A percentile compares a stretch with the other conserved stretches of the same genome.
These are phyloP conservation scores for Russula foetens DNA, from an alignment of 768 basidiomycete species.

Conservation along the genomic window DNA sequence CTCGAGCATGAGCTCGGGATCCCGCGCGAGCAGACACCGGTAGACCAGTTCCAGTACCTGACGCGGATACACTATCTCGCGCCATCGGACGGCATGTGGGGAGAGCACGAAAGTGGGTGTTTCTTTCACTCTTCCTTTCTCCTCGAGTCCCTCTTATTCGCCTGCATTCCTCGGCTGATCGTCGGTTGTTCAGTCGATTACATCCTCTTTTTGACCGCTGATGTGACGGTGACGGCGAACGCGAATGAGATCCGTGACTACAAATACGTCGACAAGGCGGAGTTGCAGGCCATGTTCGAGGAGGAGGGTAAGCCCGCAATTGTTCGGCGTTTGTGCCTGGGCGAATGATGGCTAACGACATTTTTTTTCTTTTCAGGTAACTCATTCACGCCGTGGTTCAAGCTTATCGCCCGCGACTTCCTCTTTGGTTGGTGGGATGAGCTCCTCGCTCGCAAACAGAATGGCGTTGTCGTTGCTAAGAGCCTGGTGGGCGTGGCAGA, in stretches of 20 bases:
- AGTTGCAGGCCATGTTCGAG: conserved; percentile 87
- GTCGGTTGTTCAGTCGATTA: conserved; percentile 69
- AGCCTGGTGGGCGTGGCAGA: conserved; percentile 59
- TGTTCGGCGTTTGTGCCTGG: background rate
- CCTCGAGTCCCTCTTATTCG: background rate
- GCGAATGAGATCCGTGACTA: conserved; percentile 85
- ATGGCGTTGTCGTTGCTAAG: conserved; percentile 56
- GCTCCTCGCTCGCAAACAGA: conserved; percentile 51
- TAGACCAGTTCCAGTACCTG: conserved; percentile 87
- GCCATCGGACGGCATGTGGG: conserved; percentile 88
- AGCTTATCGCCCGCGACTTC: conserved; percentile 93
- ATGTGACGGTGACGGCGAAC: conserved; percentile 79
- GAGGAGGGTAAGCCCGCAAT: conserved; percentile 46
- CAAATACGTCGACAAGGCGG: conserved; percentile 86
- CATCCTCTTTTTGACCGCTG: conserved; percentile 87
- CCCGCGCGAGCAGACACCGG: conserved; percentile 62
- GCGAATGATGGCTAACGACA: background rate
- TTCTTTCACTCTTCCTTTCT: background rate
- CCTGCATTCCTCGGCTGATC: background rate
- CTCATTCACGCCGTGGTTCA: conserved; percentile 98
- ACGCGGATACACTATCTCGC: conserved; percentile 97
- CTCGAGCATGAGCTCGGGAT: conserved; percentile 96
- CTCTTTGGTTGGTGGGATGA: conserved; percentile 99
- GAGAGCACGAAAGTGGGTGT: conserved; percentile 88
- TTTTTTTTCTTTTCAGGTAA: conserved; percentile 42